These are phyloP conservation scores for Agapanthus africanus DNA, from an alignment of 106 monocot species.

Conservation along the genomic window DNA sequence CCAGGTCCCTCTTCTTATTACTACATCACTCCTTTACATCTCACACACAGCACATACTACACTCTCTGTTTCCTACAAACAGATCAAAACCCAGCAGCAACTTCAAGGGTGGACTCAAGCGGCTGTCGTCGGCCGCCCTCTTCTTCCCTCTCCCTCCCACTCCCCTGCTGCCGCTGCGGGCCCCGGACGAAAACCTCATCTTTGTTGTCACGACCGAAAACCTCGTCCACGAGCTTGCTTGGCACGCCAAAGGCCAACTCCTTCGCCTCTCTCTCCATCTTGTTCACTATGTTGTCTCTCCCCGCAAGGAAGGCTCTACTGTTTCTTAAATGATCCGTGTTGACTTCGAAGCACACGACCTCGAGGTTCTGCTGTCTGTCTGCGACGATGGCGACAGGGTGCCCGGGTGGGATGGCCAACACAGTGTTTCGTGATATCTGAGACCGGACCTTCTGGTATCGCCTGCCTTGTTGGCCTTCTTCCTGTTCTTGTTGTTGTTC, in stretches of 20 bases:
- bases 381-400: constrained; percentile 43
- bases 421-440: constrained; percentile 19
- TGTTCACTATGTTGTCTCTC: constrained; percentile 39
- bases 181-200: constrained; percentile 32
- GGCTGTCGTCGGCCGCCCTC: not conserved
- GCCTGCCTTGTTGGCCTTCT: not conserved
- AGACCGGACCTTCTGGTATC: constrained; percentile 29
- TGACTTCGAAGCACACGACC: not conserved
- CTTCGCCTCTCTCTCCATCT: constrained; percentile 58
- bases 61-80: no score
- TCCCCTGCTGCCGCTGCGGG: constrained; percentile 7
- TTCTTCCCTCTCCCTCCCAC: not conserved
- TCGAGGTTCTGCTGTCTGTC: constrained; percentile 26
- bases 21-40: not conserved
- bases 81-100: constrained; percentile 7
- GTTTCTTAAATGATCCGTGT: not conserved
- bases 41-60: no score
- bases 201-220: constrained; percentile 15
- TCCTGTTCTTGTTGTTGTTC: constrained; percentile 6
- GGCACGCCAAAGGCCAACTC: constrained; percentile 46
- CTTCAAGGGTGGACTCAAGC: not conserved
- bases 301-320: constrained; percentile 11
- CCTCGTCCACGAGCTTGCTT: constrained; percentile 27
- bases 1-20: not conserved
- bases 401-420: constrained; percentile 40